These are phyloP conservation scores for Scheffersomyces titani DNA, from an alignment of 1,139 yeast species.

Conservation along the genomic window DNA sequence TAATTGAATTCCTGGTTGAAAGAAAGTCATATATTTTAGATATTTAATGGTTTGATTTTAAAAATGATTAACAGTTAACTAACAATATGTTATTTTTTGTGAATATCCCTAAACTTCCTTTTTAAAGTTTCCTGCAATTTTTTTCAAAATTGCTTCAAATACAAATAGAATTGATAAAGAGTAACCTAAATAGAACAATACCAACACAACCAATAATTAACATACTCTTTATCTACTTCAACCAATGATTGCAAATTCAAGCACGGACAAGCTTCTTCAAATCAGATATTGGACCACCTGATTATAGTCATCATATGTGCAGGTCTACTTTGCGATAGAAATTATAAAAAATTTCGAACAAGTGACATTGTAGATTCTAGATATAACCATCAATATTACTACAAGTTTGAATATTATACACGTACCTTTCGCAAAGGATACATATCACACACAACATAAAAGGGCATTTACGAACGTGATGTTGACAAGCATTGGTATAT, in stretches of 20 bases:
- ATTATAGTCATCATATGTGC: background rate
- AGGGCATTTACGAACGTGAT: background rate
- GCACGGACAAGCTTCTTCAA: background rate
- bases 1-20: too few relatives aligned
- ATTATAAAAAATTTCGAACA: background rate
- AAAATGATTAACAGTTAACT: too few relatives aligned
- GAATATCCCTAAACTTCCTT: background rate
- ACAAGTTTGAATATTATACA: background rate
- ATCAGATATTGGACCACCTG: background rate
- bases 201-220: background rate
- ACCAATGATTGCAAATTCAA: background rate
- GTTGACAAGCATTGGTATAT: conserved; percentile 17
- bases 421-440: background rate
- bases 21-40: too few relatives aligned
- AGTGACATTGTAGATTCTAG: background rate
- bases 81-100: too few relatives aligned
- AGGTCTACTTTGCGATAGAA: background rate
- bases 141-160: background rate
- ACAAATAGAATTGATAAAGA: background rate
- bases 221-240: too few relatives aligned
- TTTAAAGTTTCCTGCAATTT: background rate
- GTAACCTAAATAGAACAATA: background rate
- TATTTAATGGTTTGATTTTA: too few relatives aligned
- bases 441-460: background rate
- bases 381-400: background rate